These are phyloP conservation scores for Pterocarpus santalinus DNA, from an alignment of 306 rosid species.

Conservation along the genomic window DNA sequence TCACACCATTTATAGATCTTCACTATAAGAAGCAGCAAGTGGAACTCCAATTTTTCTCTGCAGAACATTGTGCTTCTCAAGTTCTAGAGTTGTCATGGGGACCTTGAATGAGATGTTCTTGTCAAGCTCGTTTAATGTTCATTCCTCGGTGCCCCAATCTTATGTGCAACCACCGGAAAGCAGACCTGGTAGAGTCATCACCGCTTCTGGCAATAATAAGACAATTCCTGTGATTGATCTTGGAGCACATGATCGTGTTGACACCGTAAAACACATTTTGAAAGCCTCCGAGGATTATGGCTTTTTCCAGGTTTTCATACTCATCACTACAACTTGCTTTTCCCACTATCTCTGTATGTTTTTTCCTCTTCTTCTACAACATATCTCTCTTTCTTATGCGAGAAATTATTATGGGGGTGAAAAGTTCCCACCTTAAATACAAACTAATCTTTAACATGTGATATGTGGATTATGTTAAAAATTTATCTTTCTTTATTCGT, in stretches of 20 bases:
- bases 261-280: slow-evolving; percentile 44
- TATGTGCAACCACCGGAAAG: slow-evolving; percentile 55
- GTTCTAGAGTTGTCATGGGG: slow-evolving; percentile 22
- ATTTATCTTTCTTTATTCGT: no score
- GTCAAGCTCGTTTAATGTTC: slow-evolving; percentile 52
- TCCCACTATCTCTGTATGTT: no score
- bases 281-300: slow-evolving; percentile 71
- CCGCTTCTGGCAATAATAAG: not conserved
- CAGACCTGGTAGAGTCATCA: slow-evolving; percentile 44
- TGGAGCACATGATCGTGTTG: slow-evolving; percentile 44
- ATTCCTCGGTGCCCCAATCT: slow-evolving; percentile 49
- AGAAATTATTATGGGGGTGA: no score
- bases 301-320: slow-evolving; percentile 68
- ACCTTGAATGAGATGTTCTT: slow-evolving; percentile 44
- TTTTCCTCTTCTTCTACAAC: no score
- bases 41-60: slow-evolving; percentile 10
- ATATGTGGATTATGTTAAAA: no score
- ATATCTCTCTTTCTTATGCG: no score
- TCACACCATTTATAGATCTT: no score
- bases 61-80: not conserved
- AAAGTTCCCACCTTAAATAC: no score
- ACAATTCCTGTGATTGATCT: slow-evolving; percentile 69
- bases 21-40: slow-evolving; percentile 23
- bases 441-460: no score
- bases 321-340: no score